Evolutionary conservation across 2,329 filamentous ascomycete species (phyloP), one percentile per base, ranked within the genome.

Genomic region (Purpureocillium takamizusanense): DNA sequence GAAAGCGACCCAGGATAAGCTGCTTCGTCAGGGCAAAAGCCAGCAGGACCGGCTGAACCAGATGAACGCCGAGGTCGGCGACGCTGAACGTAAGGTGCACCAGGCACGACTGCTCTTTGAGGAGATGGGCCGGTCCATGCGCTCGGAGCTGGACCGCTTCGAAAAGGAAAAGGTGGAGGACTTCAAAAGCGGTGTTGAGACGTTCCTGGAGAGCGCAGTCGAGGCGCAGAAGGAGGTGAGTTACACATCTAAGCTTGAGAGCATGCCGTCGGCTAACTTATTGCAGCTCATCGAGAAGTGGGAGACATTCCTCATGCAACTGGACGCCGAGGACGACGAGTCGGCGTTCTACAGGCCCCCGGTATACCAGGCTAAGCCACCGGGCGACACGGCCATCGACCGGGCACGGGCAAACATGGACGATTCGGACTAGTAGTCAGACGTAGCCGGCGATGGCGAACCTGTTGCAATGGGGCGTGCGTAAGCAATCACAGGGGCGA

Each of bases 161-260:
- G 92, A 98, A 66, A 78, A 77, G 51, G 92, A 98, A 64, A 98
- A 98, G 69, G 92, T 98, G 3, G 92, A 98, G 58, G 92, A 98
- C 58, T 98, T 98, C 63, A 98, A 98, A 71, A 92, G 85, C 45
- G 90, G 89, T 0, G 89, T 98, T 2, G 92, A 98, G 67, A 98
- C 92, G 2, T 98, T 95, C 63, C 63, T 98, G 51, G 92, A 98
- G 68, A 89, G 92, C 54, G 87, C 92, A 4, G 88, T 98, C 4
- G 92, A 98, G 64, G 92, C 90, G 39, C 92, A 98, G 67, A 98
- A 98, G 65, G 92, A 98, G 81, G 90, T 92, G 59, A 61, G 76
- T 17, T 14, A 37, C 34, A 14, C 18, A 8, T 25, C 13, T 2
- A 23, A 15, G n/a, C 21, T n/a, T n/a, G n/a, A 17, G 13, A 6